These are phyloP conservation scores for Periglandula ipomoeae DNA, from an alignment of 2,329 filamentous ascomycete genomes.

Conservation along the genomic window DNA sequence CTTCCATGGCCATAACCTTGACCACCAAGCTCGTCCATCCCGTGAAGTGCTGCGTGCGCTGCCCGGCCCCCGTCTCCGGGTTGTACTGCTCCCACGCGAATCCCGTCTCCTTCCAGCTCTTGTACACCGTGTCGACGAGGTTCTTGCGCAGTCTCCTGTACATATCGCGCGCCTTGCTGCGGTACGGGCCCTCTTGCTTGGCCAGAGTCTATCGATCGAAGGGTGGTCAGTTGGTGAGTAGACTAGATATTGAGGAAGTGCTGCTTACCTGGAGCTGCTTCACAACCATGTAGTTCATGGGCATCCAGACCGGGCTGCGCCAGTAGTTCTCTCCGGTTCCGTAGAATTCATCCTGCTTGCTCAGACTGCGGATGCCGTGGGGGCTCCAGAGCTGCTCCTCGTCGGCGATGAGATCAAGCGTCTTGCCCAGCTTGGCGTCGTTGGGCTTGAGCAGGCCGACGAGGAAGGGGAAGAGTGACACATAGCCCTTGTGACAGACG, in stretches of 20 bases:
- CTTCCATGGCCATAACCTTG: constrained; percentile 93
- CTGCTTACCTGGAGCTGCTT: constrained; percentile 63
- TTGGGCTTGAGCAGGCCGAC: constrained; percentile 68
- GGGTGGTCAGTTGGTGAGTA: background rate
- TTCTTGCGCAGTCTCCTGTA: constrained; percentile 74
- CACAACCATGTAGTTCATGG: constrained; percentile 86
- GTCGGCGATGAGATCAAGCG: constrained; percentile 70
- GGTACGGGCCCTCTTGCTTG: constrained; percentile 56
- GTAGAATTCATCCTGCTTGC: constrained; percentile 73
- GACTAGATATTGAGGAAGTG: too few species aligned
- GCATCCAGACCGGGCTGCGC: constrained; percentile 90
- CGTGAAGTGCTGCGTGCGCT: constrained; percentile 94
- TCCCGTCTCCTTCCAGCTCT: constrained; percentile 80
- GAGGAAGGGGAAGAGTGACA: constrained; percentile 88
- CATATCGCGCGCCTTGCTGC: constrained; percentile 57
- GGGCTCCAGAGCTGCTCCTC: constrained; percentile 84
- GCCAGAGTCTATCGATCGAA: constrained; percentile 46
- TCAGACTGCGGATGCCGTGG: constrained; percentile 82
- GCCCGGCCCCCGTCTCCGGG: constrained; percentile 83
- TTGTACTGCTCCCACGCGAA: constrained; percentile 99
- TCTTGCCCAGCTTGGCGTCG: constrained; percentile 62
- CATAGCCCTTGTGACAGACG: constrained; percentile 94
- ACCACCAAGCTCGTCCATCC: constrained; percentile 98
- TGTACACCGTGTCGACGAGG: constrained; percentile 79
- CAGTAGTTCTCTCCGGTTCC: constrained; percentile 95